A percentile compares a stretch with the other conserved stretches of the same genome.
These are phyloP conservation scores for Cladorrhinum sp. DNA, from an alignment of 2,329 filamentous ascomycete genomes.

Conservation along the genomic window DNA sequence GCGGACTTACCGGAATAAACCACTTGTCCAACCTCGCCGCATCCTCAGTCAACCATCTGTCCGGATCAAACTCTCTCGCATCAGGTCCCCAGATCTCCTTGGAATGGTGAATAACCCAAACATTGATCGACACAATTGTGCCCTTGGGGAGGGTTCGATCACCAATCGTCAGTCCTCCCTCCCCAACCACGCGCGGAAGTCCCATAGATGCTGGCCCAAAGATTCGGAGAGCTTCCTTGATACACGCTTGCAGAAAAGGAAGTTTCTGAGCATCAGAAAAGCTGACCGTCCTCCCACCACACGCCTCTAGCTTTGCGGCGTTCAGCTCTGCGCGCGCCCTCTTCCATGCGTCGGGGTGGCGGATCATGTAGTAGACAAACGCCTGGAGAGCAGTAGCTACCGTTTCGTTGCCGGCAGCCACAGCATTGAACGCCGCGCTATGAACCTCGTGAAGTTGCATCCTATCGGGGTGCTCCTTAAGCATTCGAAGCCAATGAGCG, in stretches of 20 bases:
- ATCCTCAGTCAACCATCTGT: constrained; percentile 25
- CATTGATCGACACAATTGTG: constrained; percentile 28
- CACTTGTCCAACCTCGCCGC: constrained; percentile 21
- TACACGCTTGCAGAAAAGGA: constrained; percentile 34
- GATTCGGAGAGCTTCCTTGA: constrained; percentile 34
- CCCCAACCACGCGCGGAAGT: constrained; percentile 28
- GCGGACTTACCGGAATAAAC: constrained; percentile 21
- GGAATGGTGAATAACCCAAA: constrained; percentile 30
- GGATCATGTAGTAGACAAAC: constrained; percentile 30
- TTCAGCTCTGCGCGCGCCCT: constrained; percentile 26
- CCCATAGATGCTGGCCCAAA: constrained; percentile 30
- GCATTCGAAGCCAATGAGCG: constrained; percentile 28
- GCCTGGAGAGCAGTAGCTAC: constrained; percentile 26
- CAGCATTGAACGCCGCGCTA: constrained; percentile 16
- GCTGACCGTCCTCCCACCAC: constrained; percentile 19
- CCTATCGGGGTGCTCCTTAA: constrained; percentile 8
- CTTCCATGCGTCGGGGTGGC: constrained; percentile 21
- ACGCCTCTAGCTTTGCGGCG: constrained; percentile 15
- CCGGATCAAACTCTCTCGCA: constrained; percentile 24
- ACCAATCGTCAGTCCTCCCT: constrained; percentile 30
- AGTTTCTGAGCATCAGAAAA: constrained; percentile 31
- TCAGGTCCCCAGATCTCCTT: constrained; percentile 22
- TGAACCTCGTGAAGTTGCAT: constrained; percentile 26
- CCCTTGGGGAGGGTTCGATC: constrained; percentile 29
- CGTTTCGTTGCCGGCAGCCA: constrained; percentile 27